A percentile compares a stretch with the other conserved stretches of the same genome.
phyloP scores from a whole-genome alignment of 176 grass and related monocot species.

The Typha latifolia region DNA sequence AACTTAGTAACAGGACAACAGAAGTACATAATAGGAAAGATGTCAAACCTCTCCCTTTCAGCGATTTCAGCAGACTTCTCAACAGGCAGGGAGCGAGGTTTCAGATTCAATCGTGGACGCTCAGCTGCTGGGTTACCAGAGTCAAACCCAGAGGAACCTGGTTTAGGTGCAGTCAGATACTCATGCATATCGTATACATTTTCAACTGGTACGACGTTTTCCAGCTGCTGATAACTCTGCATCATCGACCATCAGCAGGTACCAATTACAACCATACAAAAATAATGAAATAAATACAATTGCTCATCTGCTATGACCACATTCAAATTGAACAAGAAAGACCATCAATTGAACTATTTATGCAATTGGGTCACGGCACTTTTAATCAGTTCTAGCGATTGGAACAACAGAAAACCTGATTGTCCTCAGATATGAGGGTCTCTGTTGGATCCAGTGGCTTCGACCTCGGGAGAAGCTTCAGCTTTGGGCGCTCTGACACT shows the following conservation, averaged over 20 bases:
- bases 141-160: conserved; percentile 33
- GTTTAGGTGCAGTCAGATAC: conserved; percentile 27
- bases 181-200: conserved; percentile 37
- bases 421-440: conserved; percentile 39
- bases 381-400: not conserved
- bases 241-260: conserved; percentile 18
- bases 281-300: conserved; percentile 4
- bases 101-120: conserved; percentile 69
- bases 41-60: conserved; percentile 54
- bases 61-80: conserved; percentile 39
- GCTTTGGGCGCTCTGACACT: conserved; percentile 50
- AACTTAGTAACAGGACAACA: not conserved
- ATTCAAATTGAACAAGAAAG: not conserved
- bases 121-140: conserved; percentile 31
- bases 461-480: conserved; percentile 74
- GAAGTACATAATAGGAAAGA: not conserved
- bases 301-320: not conserved
- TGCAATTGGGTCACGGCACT: conserved; percentile 1
- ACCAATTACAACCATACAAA: conserved; percentile 1
- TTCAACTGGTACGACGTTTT: conserved; percentile 28
- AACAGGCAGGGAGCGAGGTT: conserved; percentile 41
- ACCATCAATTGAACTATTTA: not conserved
- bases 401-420: conserved; percentile 35
- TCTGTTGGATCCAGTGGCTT: conserved; percentile 52
- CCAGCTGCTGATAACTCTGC: conserved; percentile 27